phyloP scores from a whole-genome alignment of 306 rosid species.

The Argentina anserina region DNA sequence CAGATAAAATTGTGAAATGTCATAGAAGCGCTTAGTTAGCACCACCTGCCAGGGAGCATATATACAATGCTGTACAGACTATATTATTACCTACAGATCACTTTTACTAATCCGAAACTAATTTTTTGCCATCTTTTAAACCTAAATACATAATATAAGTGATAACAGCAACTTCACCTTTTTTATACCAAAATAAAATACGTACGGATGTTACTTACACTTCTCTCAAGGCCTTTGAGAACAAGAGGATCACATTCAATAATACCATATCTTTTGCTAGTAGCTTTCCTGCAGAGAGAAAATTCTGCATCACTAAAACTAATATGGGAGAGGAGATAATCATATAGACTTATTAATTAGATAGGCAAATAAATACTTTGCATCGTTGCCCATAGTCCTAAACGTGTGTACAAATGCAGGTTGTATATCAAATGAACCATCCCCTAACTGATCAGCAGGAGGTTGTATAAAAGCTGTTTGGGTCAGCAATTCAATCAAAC shows the following conservation, averaged over 20 bases:
- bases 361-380: slow-evolving; percentile 41
- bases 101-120: background rate
- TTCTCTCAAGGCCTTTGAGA: slow-evolving; percentile 74
- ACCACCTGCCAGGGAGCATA: background rate
- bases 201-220: slow-evolving; percentile 46
- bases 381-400: slow-evolving; percentile 35
- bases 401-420: slow-evolving; percentile 84
- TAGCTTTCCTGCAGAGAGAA: slow-evolving; percentile 39
- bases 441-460: slow-evolving; percentile 58
- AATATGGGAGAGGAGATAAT: slow-evolving; percentile 22
- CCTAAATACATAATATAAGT: background rate
- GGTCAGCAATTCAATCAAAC: slow-evolving; percentile 68
- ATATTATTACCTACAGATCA: background rate
- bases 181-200: slow-evolving; percentile 8
- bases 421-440: slow-evolving; percentile 67
- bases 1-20: background rate
- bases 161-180: slow-evolving; percentile 12
- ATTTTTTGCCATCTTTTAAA: slow-evolving; percentile 8
- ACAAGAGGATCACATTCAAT: slow-evolving; percentile 80
- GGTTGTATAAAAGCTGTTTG: slow-evolving; percentile 91
- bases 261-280: slow-evolving; percentile 68
- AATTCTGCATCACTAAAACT: slow-evolving; percentile 17
- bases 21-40: background rate
- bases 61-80: background rate
- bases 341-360: slow-evolving; percentile 12